Evolutionary conservation across 306 rosid genomes (phyloP), one percentile per base, ranked within the genome.

Genomic region (Cercis canadensis): DNA sequence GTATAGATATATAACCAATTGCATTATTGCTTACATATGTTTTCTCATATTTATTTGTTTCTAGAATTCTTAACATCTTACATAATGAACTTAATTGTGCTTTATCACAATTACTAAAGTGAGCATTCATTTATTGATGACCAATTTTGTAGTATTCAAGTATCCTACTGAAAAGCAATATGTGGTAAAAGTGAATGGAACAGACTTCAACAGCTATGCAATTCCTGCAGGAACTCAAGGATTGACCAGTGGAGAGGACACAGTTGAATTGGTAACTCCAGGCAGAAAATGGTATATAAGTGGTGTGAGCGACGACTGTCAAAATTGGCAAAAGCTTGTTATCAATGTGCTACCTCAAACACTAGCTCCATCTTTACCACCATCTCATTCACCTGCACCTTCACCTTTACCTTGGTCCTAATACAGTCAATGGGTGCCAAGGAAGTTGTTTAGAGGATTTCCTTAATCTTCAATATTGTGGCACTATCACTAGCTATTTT

Each of bases 201-300:
- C 46, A 4, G 75, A 78, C 16, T 73, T 78, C 40, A 9, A 2
- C 16, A 59, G 50, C 18, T 78, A 78, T 19, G 5, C 17, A 0
- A 17, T 73, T 53, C 60, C 75, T 19, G 8, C 4, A 7, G 5
- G 12, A 10, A 9, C 65, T 51, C 11, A 17, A 11, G 65, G 24
- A 11, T 34, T 34, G 34, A 53, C 5, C 0, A 43, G 71, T 14
- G 83, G 83, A 33, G 1, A 59, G 6, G 75, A 72, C 36, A 16
- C 3, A 1, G 4, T 78, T 51, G 6, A 11, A 13, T 2, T 78
- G 32, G 29, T 18, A 41, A 45, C 11, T 9, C 4, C 34, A 3
- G 78, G 78, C 2, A 60, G 70, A 19, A 66, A 62, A 67, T 78
- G 75, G 75, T 78, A 66, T 55, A 66, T 78, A 39, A 51, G 70